Evolutionary conservation across 148 eudicot species (phyloP).

Genomic region (Chenopodium berlandieri): DNA sequence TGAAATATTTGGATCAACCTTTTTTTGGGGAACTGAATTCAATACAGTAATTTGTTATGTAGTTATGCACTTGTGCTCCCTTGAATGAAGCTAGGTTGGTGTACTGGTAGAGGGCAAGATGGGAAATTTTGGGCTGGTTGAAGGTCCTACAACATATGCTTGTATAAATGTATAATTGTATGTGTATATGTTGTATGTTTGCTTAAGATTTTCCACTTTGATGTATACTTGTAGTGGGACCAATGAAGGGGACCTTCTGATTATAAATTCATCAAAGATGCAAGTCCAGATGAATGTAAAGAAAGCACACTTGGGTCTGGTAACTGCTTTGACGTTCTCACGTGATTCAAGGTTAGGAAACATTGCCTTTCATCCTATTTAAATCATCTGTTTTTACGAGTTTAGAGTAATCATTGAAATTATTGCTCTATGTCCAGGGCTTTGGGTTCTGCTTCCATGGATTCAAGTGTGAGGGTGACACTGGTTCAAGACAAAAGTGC

Average conservation of each 20-base stretch:
- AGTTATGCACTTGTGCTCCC: neutral
- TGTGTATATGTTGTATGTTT: conserved; percentile 2
- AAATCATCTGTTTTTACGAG: neutral
- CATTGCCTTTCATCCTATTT: neutral
- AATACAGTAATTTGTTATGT: neutral
- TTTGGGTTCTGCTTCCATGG: conserved; percentile 77
- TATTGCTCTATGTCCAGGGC: conserved; percentile 48
- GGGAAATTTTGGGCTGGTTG: neutral
- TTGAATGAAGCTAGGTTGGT: neutral
- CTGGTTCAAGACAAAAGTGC: conserved; percentile 49
- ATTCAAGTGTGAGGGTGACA: conserved; percentile 88
- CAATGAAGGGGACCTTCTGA: conserved; percentile 62
- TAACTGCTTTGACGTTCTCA: conserved; percentile 85
- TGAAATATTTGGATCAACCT: neutral
- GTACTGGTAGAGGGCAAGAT: neutral
- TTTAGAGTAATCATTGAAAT: conserved; percentile 16
- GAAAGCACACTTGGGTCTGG: conserved; percentile 86
- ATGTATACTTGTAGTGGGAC: conserved; percentile 65
- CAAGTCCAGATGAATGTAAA: conserved; percentile 47
- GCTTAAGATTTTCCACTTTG: neutral
- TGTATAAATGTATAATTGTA: neutral
- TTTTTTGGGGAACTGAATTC: neutral
- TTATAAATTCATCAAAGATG: conserved; percentile 60
- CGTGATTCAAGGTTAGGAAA: conserved; percentile 63
- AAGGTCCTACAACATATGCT: too few species aligned